Percentiles rank a stretch among this genome's conserved stretches.
These are phyloP conservation scores for Penicillium dipodomyicola DNA, from an alignment of 495 filamentous ascomycete genomes.

Conservation along the genomic window DNA sequence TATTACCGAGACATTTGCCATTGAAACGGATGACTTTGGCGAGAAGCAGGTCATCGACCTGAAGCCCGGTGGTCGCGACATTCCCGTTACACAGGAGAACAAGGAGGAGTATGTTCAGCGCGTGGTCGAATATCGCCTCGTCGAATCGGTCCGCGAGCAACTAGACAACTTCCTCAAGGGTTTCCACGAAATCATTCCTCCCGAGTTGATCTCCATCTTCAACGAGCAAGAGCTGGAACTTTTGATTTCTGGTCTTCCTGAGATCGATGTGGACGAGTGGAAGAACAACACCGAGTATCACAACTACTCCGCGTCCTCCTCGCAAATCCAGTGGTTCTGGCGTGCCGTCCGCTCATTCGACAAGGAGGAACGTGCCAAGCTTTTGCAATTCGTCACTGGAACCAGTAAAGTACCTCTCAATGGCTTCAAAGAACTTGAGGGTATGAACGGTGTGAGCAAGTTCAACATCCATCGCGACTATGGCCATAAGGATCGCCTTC, in stretches of 20 bases:
- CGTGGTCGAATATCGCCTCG: constrained; percentile 90
- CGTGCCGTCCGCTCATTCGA: constrained; percentile 96
- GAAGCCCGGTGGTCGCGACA: constrained; percentile 80
- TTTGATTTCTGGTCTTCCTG: constrained; percentile 93
- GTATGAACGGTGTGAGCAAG: constrained; percentile 96
- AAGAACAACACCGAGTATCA: constrained; percentile 98
- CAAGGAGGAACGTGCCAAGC: constrained; percentile 96
- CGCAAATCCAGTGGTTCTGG: constrained; percentile 99
- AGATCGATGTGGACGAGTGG: constrained; percentile 98
- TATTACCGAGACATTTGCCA: constrained; percentile 94
- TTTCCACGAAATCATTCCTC: constrained; percentile 97
- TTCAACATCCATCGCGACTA: constrained; percentile 99
- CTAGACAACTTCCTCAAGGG: constrained; percentile 93
- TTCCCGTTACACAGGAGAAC: constrained; percentile 94
- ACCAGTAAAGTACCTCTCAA: constrained; percentile 98
- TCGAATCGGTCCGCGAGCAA: constrained; percentile 87
- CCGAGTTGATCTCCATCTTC: constrained; percentile 94
- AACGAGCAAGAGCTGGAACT: constrained; percentile 98
- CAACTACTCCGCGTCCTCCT: constrained; percentile 90
- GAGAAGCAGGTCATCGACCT: constrained; percentile 85
- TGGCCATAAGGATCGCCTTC: constrained; percentile 94
- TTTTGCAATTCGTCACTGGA: constrained; percentile 97
- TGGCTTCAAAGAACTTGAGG: constrained; percentile 97
- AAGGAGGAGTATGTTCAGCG: constrained; percentile 95
- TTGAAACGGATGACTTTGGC: constrained; percentile 90